Conservation (phyloP, 225 moss, liverwort and hornwort genomes). For the Rhytidiadelphus loreus region DNA sequence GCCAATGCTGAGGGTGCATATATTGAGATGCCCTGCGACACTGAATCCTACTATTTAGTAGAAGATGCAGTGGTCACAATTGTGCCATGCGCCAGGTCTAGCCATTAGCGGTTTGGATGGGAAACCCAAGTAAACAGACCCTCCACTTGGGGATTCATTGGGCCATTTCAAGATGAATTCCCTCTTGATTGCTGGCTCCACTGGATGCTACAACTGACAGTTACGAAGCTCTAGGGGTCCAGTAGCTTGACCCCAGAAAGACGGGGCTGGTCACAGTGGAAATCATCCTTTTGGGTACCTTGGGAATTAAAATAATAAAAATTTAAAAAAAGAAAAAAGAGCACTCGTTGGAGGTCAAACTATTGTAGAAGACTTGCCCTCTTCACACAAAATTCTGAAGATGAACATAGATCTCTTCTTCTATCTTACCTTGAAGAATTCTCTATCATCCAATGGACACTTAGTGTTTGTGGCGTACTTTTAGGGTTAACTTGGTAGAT, state of each 20-base stretch:
- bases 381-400: background rate
- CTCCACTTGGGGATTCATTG: background rate
- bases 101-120: too few species aligned
- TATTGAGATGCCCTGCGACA: background rate
- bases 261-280: background rate
- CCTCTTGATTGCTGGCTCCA: background rate
- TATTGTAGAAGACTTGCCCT: rapidly evolving
- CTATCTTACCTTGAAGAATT: rapidly evolving
- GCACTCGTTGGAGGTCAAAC: background rate
- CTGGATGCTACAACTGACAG: background rate
- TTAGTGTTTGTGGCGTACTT: background rate
- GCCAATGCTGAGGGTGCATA: background rate
- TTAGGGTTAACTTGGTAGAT: too few species aligned
- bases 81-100: background rate
- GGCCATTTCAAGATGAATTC: background rate
- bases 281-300: background rate
- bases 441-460: rapidly evolving
- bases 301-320: too few species aligned
- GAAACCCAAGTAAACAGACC: background rate
- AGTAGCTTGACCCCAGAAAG: background rate
- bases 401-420: background rate
- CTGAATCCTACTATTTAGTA: background rate
- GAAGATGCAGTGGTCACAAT: background rate
- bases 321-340: background rate
- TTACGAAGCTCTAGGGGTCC: background rate